phyloP scores from a whole-genome alignment of 179 eudicot genomes.

The Silene coronaria region DNA sequence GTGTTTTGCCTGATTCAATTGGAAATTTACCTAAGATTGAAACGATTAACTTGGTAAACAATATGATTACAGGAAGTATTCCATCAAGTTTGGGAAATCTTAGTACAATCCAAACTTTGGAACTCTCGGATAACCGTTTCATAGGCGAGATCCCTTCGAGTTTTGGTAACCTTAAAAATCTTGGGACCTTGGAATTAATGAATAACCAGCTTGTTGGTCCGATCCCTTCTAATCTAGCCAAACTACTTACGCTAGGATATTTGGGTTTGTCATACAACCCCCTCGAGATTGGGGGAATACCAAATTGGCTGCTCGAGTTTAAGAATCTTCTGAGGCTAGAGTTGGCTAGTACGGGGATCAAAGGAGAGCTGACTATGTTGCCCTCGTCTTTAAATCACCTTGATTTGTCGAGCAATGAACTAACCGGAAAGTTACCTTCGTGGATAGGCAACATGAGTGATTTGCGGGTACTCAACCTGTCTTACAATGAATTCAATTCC shows the following conservation, averaged over 20 bases:
- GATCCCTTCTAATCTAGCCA: background rate
- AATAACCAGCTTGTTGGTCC: conserved; percentile 29
- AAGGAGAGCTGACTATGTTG: conserved; percentile 13
- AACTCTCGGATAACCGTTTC: conserved; percentile 38
- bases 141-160: conserved; percentile 46
- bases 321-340: background rate
- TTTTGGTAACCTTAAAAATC: conserved; percentile 40
- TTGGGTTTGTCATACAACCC: conserved; percentile 11
- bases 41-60: too few species aligned
- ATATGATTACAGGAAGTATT: too few species aligned
- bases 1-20: too few species aligned
- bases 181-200: conserved; percentile 20
- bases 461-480: conserved; percentile 45
- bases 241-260: background rate
- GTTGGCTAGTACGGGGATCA: conserved; percentile 16
- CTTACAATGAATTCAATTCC: conserved; percentile 47
- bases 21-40: too few species aligned
- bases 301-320: conserved; percentile 8
- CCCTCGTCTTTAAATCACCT: conserved; percentile 17
- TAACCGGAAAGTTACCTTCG: conserved; percentile 50
- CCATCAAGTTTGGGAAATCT: too few species aligned
- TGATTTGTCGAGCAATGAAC: conserved; percentile 48
- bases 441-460: conserved; percentile 74
- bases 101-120: too few species aligned
- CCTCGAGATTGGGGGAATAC: background rate